Evolutionary conservation across 2,329 filamentous ascomycete genomes (phyloP), one percentile per base, ranked within the genome.

Genomic region (Hypomyces perniciosus): DNA sequence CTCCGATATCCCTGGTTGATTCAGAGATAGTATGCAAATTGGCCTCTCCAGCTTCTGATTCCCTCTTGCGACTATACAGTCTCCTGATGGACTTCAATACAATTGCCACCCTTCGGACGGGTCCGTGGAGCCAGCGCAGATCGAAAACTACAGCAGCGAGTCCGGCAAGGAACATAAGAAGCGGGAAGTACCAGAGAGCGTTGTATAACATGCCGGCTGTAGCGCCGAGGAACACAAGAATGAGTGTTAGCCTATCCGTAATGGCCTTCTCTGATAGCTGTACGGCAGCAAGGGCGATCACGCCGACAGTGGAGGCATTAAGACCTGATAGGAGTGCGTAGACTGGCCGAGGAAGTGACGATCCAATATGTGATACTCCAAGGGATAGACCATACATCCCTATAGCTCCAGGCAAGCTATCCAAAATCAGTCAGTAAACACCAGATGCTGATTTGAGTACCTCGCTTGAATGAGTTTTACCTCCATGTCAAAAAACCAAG

Each of bases 181-280:
- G 59, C 0, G 86, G 86, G 42, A 88, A 90, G 57, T 86, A 90
- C 86, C 86, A 90, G 0, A 90, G 66, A 0, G 84, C 79, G 45
- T 82, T 88, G 58, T 89, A 89, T 44, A 86, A 72, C 56, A 90
- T 67, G 0, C 85, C 86, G 0, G 83, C 84, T 7, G 77, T 73
- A 1, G 73, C 86, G 3, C 78, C 78, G 6, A 84, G 59, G 9
- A 88, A 83, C 0, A 90, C 80, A 2, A 89, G 57, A 0, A 84
- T 68, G 1, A 85, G 70, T 0, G 85, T 83, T 3, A 86, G 44
- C 20, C 72, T 72, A 60, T 89, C 85, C 0, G 77, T 83, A 49
- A 89, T 83, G 0, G 85, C 79, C 56, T 87, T 88, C 10, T 82
- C 71, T 0, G 84, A 78, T 0, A 90, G 72, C 61, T 86, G 71